Percentiles rank a stretch among this genome's conserved stretches.
Conservation (phyloP, 345 rosid species). For the Syzygium aqueum region DNA sequence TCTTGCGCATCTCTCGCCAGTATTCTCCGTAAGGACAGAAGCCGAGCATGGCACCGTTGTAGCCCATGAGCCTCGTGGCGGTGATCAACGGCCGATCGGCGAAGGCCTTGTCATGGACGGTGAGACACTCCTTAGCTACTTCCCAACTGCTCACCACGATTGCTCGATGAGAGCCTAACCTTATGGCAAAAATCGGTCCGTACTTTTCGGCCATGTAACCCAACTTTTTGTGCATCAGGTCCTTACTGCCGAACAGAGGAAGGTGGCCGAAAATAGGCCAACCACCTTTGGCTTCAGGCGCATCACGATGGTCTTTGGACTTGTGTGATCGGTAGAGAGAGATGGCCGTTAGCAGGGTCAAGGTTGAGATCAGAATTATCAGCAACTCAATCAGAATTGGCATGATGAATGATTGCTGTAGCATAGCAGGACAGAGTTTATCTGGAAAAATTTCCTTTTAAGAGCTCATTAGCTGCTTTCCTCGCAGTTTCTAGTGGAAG, state of each 20-base stretch:
- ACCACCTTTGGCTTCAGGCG: slow-evolving; percentile 23
- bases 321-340: background rate
- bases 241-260: slow-evolving; percentile 14
- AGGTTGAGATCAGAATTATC: background rate
- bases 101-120: slow-evolving; percentile 17
- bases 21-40: slow-evolving; percentile 26
- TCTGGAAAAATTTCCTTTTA: background rate
- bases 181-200: slow-evolving; percentile 19
- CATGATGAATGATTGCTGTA: background rate
- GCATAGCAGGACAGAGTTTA: background rate
- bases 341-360: background rate
- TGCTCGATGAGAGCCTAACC: slow-evolving; percentile 15
- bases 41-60: slow-evolving; percentile 26
- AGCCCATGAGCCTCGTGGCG: slow-evolving; percentile 22
- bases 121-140: slow-evolving; percentile 22
- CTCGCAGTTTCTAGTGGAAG: background rate
- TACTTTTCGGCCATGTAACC: slow-evolving; percentile 21
- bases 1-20: slow-evolving; percentile 33
- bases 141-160: slow-evolving; percentile 20
- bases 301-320: background rate
- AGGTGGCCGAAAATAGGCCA: slow-evolving; percentile 40
- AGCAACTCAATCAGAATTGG: background rate
- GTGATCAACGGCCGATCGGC: slow-evolving; percentile 5
- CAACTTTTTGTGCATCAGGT: slow-evolving; percentile 9
- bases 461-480: background rate